Conservation (phyloP, 257 asterid species). For the Solanum etuberosum region DNA sequence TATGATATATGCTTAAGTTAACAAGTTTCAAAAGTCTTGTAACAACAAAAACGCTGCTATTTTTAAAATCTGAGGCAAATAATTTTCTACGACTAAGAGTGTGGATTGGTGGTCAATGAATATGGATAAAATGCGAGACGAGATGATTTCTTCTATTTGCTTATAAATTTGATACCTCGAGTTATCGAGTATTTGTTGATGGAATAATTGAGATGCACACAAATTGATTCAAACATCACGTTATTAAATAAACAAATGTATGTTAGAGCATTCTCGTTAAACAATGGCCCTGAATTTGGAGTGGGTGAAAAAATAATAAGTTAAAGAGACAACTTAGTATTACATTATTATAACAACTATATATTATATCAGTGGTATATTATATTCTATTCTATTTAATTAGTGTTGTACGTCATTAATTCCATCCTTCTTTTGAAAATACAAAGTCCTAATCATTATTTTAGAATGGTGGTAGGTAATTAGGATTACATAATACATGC, state of each 20-base stretch:
- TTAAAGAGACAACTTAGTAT: background rate
- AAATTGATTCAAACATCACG: too few species aligned
- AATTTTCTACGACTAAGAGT: background rate
- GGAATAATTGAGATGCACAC: too few species aligned
- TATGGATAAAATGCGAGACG: background rate
- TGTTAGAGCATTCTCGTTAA: too few species aligned
- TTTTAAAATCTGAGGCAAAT: background rate
- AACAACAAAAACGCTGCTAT: background rate
- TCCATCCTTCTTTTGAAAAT: background rate
- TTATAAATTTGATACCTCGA: background rate
- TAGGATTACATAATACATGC: constrained; percentile 8
- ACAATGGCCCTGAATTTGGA: too few species aligned
- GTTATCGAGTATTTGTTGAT: background rate
- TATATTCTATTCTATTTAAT: background rate
- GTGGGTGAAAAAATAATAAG: too few species aligned
- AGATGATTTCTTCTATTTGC: background rate
- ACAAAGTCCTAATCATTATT: background rate
- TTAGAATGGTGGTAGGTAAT: background rate
- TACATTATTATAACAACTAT: background rate
- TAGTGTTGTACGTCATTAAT: background rate
- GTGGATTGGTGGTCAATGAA: background rate
- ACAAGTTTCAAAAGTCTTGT: too few species aligned
- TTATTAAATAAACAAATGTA: too few species aligned
- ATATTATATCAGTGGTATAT: background rate
- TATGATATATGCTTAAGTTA: background rate